Evolutionary conservation across 305 asterid species (phyloP), one percentile per base, ranked within the genome.

Genomic region (Fraxinus velutina): DNA sequence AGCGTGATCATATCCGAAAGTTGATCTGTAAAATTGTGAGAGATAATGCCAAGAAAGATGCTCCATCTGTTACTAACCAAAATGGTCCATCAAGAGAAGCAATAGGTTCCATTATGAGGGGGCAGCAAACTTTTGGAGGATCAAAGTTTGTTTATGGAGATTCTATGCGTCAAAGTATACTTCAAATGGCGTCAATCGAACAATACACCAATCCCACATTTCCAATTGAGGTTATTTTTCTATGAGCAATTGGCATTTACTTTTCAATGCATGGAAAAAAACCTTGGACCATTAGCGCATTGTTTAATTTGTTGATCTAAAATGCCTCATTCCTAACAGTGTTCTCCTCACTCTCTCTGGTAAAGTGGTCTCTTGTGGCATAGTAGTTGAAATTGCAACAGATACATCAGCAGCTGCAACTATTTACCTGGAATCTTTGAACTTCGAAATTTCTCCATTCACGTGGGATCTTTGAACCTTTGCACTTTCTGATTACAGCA

Each of bases 1-100:
- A 92, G 85, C 97, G 98, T 55, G 85, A 83, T 72, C 88, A 86
- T 47, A 88, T 94, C 82, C 88, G 84, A 83, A 89, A 90, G 76
- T 50, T 94, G 85, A 90, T 94, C 32, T 78, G 83, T 79, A 88
- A 80, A 81, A 83, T 93, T 80, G 81, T 62, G 57, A 79, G 83
- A 80, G 88, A 85, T 13, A 85, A 85, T 68, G 84, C 87, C 47
- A 78, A 34, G 70, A 85, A 84, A 83, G 87, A 88, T 76, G 73
- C 88, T 74, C 76, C 80, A 7, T 60, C 80, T 15, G 76, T 82
- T 77, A 79, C 22, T 87, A 81, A 82, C 76, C 80, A 81, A 73
- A 55, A 75, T 55, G 19, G 73, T 78, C 81, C 78, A 81, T 84
- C 82, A 72, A 76, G 60, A 75, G 83, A 83, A 82, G 79, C 36